phyloP scores from a whole-genome alignment of 257 asterid genomes.

The Orobanche coerulescens region DNA sequence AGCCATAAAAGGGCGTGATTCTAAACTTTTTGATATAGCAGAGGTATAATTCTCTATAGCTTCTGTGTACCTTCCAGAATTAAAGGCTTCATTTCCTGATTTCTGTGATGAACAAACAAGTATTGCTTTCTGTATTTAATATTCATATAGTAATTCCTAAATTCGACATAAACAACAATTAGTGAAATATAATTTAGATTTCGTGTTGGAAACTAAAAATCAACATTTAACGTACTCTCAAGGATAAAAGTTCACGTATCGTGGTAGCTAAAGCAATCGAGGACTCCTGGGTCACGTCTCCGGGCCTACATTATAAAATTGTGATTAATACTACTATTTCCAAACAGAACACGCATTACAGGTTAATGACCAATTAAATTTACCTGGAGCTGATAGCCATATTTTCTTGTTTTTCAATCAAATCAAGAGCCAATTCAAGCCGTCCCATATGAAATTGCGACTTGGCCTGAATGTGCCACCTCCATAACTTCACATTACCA shows the following conservation, averaged over 20 bases:
- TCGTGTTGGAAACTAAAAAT: neutral
- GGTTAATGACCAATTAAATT: slow-evolving; percentile 19
- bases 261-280: slow-evolving; percentile 45
- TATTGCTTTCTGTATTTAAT: neutral
- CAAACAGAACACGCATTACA: slow-evolving; percentile 11
- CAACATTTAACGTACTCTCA: slow-evolving; percentile 42
- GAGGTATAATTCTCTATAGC: slow-evolving; percentile 78
- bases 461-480: slow-evolving; percentile 67
- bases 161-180: neutral
- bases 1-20: slow-evolving; percentile 82
- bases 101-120: slow-evolving; percentile 38
- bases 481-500: slow-evolving; percentile 50
- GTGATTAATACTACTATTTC: slow-evolving; percentile 24
- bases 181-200: neutral
- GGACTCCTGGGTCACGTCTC: slow-evolving; percentile 32
- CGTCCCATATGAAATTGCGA: slow-evolving; percentile 65
- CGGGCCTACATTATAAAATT: slow-evolving; percentile 35
- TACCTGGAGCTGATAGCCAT: slow-evolving; percentile 37
- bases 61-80: slow-evolving; percentile 61
- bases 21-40: slow-evolving; percentile 71
- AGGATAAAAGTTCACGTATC: slow-evolving; percentile 65
- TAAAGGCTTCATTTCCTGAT: slow-evolving; percentile 89
- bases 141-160: neutral
- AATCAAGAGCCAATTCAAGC: slow-evolving; percentile 80
- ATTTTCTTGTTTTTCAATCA: slow-evolving; percentile 62